A percentile compares a stretch with the other conserved stretches of the same genome.
These are phyloP conservation scores for Aschersonia sp. DNA, from an alignment of 2,329 filamentous ascomycete species.

Conservation along the genomic window DNA sequence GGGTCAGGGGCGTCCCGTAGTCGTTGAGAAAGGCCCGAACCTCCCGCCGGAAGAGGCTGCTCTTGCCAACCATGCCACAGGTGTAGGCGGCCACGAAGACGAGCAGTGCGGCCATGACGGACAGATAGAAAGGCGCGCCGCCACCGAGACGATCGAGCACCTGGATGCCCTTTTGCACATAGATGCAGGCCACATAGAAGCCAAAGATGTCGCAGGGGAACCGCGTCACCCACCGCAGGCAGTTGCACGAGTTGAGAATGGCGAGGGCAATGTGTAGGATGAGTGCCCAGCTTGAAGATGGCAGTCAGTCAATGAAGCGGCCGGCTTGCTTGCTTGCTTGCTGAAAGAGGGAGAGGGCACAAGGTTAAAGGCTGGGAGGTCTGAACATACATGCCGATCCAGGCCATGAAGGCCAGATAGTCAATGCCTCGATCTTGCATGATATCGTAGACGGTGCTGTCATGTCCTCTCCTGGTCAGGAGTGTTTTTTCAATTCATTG, in stretches of 20 bases:
- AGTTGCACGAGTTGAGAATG: slow-evolving; percentile 76
- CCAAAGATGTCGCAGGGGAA: slow-evolving; percentile 92
- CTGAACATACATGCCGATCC: slow-evolving; percentile 60
- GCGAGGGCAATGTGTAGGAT: slow-evolving; percentile 76
- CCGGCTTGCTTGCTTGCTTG: no score
- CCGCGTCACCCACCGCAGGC: slow-evolving; percentile 73
- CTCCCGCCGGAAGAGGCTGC: slow-evolving; percentile 58
- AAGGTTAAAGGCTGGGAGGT: no score
- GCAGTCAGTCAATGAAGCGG: background rate
- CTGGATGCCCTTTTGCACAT: slow-evolving; percentile 81
- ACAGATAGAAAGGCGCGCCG: slow-evolving; percentile 59
- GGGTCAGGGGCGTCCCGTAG: slow-evolving; percentile 71
- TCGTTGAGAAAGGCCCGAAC: slow-evolving; percentile 76
- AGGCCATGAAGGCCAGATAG: slow-evolving; percentile 82
- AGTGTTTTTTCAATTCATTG: no score
- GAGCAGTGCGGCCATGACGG: slow-evolving; percentile 59
- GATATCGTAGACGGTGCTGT: slow-evolving; percentile 73
- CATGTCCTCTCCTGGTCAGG: no score
- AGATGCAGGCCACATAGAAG: slow-evolving; percentile 86
- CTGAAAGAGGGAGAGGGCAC: no score
- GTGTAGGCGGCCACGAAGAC: slow-evolving; percentile 66
- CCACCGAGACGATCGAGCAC: slow-evolving; percentile 63
- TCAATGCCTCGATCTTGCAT: slow-evolving; percentile 63
- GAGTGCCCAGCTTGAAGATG: slow-evolving; percentile 52
- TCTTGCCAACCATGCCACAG: slow-evolving; percentile 56